These are phyloP conservation scores for Neurospora discreta DNA, from an alignment of 495 filamentous ascomycete genomes.

Conservation along the genomic window DNA sequence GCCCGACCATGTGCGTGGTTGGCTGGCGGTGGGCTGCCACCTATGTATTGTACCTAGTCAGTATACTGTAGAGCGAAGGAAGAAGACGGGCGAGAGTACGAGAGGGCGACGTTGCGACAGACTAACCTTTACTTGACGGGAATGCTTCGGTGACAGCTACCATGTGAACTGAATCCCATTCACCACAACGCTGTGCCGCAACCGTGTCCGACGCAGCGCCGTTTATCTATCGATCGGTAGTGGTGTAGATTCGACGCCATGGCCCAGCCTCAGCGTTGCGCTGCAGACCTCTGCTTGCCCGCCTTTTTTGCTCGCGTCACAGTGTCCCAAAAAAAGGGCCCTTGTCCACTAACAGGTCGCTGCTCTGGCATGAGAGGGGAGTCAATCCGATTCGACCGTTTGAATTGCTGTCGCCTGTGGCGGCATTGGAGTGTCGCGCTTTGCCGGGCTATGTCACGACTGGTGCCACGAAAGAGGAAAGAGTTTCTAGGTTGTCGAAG, in stretches of 20 bases:
- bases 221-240: neutral
- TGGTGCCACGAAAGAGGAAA: neutral
- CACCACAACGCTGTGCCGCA: neutral
- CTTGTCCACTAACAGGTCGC: neutral
- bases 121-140: no score
- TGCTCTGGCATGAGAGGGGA: neutral
- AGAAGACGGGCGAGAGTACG: no score
- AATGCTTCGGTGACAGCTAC: no score
- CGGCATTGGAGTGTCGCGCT: neutral
- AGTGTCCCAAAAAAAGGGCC: no score
- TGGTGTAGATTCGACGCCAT: neutral
- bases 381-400: neutral
- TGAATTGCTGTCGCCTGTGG: neutral
- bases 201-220: neutral
- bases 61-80: no score
- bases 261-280: neutral
- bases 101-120: no score
- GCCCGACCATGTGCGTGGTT: neutral
- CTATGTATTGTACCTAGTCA: no score
- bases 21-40: neutral
- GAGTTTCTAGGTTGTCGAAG: neutral
- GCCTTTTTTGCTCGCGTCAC: neutral
- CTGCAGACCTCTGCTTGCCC: neutral
- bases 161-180: no score
- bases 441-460: neutral